Conservation (phyloP, 2,329 filamentous ascomycete genomes). For the Apiospora koreana region DNA sequence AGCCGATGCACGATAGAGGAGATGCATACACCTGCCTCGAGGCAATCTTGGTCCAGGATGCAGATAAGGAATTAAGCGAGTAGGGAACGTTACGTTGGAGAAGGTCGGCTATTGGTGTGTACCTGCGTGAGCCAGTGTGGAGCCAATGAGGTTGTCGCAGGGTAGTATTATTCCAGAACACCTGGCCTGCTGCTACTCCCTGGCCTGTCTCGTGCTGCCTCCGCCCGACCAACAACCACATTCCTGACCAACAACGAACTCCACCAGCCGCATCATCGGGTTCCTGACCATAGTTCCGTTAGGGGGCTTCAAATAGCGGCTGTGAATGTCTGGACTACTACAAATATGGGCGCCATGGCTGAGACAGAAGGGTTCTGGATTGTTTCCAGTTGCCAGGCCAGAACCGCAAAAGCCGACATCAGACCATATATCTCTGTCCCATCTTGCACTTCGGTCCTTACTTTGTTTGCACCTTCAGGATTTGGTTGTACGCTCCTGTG, state of each 20-base stretch:
- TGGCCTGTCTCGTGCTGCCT: background rate
- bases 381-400: background rate
- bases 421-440: background rate
- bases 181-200: background rate
- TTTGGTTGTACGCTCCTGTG: background rate
- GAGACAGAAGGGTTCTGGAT: background rate
- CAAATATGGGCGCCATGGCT: background rate
- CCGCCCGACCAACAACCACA: background rate
- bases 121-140: background rate
- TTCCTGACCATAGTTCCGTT: background rate
- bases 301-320: background rate
- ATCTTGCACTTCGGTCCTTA: background rate
- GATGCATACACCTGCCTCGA: background rate
- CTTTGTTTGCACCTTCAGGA: background rate
- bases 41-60: background rate
- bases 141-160: background rate
- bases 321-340: background rate
- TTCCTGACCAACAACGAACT: background rate
- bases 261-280: background rate
- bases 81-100: slow-evolving; percentile 1
- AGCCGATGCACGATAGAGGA: background rate
- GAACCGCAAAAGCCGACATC: background rate
- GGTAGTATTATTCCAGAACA: background rate
- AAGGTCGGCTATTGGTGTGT: background rate
- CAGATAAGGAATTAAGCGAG: background rate